phyloP scores from a whole-genome alignment of 2,329 filamentous ascomycete species.

The Aspergillus alliaceus region DNA sequence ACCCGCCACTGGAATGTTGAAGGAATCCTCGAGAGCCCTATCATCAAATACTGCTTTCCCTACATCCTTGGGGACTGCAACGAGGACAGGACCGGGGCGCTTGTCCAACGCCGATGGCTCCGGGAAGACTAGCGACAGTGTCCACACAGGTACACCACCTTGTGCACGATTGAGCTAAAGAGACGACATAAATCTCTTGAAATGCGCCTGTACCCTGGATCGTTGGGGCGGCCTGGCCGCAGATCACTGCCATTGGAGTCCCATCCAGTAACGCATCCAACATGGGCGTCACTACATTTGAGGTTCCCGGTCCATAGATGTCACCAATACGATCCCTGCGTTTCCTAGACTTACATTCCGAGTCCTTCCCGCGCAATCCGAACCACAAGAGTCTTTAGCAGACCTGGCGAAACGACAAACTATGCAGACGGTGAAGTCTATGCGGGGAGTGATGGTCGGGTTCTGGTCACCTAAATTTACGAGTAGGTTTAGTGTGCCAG shows the following conservation, averaged over 20 bases:
- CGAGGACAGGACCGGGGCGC: constrained; percentile 86
- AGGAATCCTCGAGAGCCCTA: constrained; percentile 48
- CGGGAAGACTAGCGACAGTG: constrained; percentile 83
- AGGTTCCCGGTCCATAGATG: constrained; percentile 90
- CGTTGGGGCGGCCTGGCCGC: constrained; percentile 80
- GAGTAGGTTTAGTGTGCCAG: no score
- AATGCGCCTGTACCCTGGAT: constrained; percentile 91
- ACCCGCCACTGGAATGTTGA: background rate
- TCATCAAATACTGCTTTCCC: constrained; percentile 78
- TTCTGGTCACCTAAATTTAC: no score
- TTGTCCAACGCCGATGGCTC: constrained; percentile 91
- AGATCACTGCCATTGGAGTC: constrained; percentile 89
- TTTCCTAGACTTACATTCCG: no score
- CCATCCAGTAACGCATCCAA: constrained; percentile 91
- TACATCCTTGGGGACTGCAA: constrained; percentile 91
- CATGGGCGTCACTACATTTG: constrained; percentile 91
- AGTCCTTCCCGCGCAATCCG: no score
- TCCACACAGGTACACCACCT: constrained; percentile 99
- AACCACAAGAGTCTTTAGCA: no score
- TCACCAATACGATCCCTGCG: constrained; percentile 90
- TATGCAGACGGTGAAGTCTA: no score
- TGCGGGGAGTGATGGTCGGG: no score
- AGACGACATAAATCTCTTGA: constrained; percentile 88
- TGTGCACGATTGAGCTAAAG: constrained; percentile 86
- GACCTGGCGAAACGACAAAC: no score